Evolutionary conservation across 2,329 filamentous ascomycete genomes (phyloP), one percentile per base, ranked within the genome.

Genomic region (Coleophoma cylindrospora): DNA sequence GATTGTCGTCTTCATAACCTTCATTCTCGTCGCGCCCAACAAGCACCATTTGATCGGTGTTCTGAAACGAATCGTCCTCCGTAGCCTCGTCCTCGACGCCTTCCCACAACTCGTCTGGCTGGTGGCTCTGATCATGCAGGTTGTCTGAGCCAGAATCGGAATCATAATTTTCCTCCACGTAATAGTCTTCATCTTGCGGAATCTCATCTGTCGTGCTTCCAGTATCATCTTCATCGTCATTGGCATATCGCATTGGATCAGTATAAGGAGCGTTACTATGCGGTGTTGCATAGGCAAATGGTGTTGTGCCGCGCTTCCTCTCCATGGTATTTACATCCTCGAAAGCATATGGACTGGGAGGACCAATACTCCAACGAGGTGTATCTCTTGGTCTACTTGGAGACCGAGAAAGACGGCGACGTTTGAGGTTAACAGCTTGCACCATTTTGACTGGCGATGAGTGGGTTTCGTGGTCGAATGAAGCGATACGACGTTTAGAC

Each of bases 221-320:
- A 9, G 43, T 33, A 34, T 34, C 40, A 40, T 63, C 59, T 14
- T 63, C 61, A 12, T 64, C 62, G 7, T 56, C 55, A 17, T 46
- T 52, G 14, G 52, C 8, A 46, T 45, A 27, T 50, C 50, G 33
- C 47, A 49, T 5, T 36, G 57, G 50, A 34, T 61, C 61, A 3
- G 60, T 50, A 45, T 62, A 66, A 2, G 80, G 74, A 3, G 74
- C 79, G 53, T 83, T 84, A 60, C 86, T 90, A 62, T 85, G 76
- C 0, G 87, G 87, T 0, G 87, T 91, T 3, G 86, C 85, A 60
- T 91, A 91, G n/a, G 82, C 83, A 56, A 83, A 83, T 2, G 75
- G 75, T 0, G 84, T 86, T 0, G 77, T 81, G 12, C 74, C 68
- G 49, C 64, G 50, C 34, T 71, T 52, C 55, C 57, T n/a, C 52